Conservation (phyloP, 345 rosid species). For the Angophora floribunda region DNA sequence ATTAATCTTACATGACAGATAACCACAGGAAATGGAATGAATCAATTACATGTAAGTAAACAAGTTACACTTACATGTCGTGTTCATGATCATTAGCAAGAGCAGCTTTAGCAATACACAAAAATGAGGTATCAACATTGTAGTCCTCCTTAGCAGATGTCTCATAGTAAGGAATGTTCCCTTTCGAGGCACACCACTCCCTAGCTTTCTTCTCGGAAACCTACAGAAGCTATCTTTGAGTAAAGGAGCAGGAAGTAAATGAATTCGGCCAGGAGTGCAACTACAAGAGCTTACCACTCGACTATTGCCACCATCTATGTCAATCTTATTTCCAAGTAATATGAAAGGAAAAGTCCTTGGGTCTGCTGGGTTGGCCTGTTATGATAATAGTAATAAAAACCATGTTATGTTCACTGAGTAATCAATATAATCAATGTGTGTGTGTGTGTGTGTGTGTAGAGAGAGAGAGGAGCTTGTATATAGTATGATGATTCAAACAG, state of each 20-base stretch:
- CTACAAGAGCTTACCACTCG: slow-evolving; percentile 64
- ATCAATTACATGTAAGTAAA: neutral
- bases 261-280: neutral
- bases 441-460: too few species aligned
- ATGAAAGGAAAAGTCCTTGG: slow-evolving; percentile 74
- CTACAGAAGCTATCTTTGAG: slow-evolving; percentile 15
- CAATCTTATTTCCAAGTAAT: slow-evolving; percentile 94
- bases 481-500: neutral
- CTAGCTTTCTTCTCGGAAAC: slow-evolving; percentile 97
- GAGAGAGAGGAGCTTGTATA: neutral
- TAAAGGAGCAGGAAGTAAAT: neutral
- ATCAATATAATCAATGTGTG: too few species aligned
- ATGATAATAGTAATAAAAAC: slow-evolving; percentile 2
- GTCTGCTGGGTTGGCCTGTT: slow-evolving; percentile 78
- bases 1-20: neutral
- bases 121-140: slow-evolving; percentile 82
- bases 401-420: neutral
- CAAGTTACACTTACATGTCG: slow-evolving; percentile 63
- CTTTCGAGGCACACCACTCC: slow-evolving; percentile 92
- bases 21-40: neutral
- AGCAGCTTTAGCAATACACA: slow-evolving; percentile 77
- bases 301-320: slow-evolving; percentile 97
- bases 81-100: slow-evolving; percentile 73
- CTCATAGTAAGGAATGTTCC: slow-evolving; percentile 85
- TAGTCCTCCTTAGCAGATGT: slow-evolving; percentile 94